Conservation (phyloP, 2,329 filamentous ascomycete species). For the Keithomyces neogunnii region DNA sequence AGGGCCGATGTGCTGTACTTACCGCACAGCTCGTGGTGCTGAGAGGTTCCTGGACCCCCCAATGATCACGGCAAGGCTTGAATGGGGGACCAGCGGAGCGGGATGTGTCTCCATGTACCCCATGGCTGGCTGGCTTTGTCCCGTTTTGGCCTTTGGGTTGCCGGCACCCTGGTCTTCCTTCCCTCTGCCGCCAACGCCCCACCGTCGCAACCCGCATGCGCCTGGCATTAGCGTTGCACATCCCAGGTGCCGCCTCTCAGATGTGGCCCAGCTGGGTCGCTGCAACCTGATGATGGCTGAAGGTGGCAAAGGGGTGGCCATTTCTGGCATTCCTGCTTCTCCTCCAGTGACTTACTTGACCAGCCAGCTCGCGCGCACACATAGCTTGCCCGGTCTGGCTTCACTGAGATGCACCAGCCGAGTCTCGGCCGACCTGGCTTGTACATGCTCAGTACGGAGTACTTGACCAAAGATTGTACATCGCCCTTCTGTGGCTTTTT, state of each 20-base stretch:
- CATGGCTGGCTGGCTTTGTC: background rate
- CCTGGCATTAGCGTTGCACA: conserved; percentile 5
- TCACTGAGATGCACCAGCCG: background rate
- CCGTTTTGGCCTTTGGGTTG: conserved; percentile 4
- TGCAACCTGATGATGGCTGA: background rate
- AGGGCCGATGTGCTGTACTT: too few relatives aligned
- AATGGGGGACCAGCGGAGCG: background rate
- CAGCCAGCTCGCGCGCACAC: background rate
- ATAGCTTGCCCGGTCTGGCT: background rate
- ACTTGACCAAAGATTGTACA: background rate
- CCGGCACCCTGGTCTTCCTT: conserved; percentile 3
- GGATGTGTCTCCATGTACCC: background rate
- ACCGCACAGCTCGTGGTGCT: too few relatives aligned
- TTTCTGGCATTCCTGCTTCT: conserved; percentile 2
- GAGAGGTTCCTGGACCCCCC: background rate
- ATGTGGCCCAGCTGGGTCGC: conserved; percentile 1
- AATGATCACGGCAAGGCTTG: background rate
- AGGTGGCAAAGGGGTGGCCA: background rate
- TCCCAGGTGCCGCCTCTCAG: background rate
- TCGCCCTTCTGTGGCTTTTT: background rate
- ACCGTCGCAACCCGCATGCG: conserved; percentile 2
- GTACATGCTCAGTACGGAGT: too few relatives aligned
- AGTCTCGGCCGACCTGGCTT: background rate
- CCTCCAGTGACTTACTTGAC: background rate
- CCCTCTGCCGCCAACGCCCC: conserved; percentile 3